A percentile compares a stretch with the other conserved stretches of the same genome.
Conservation (phyloP, 129 eudicot genomes). For the Escallonia herrerae region DNA sequence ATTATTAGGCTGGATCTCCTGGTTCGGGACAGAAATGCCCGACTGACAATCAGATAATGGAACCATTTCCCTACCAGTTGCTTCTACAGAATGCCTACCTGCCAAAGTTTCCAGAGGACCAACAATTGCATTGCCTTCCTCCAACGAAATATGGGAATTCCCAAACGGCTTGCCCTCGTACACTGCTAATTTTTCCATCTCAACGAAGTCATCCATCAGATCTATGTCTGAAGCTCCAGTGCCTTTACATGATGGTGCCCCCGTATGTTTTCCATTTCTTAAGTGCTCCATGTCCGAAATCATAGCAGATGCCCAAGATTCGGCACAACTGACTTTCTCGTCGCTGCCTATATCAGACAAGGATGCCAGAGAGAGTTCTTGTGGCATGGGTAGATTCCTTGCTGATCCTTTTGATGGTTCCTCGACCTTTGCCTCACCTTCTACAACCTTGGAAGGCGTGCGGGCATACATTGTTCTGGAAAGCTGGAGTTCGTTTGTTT, state of each 20-base stretch:
- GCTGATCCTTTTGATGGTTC: constrained; percentile 28
- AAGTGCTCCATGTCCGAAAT: constrained; percentile 37
- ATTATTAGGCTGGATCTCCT: not conserved
- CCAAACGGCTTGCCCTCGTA: constrained; percentile 36
- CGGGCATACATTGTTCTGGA: constrained; percentile 10
- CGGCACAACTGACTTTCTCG: constrained; percentile 65
- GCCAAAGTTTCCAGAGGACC: constrained; percentile 17
- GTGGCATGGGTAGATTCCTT: constrained; percentile 9
- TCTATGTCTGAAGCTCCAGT: constrained; percentile 57
- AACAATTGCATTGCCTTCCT: not conserved
- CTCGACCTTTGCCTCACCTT: constrained; percentile 27
- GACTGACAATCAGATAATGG: not conserved
- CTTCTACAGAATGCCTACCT: constrained; percentile 9
- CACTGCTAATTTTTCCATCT: constrained; percentile 92
- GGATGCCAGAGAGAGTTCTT: constrained; percentile 34
- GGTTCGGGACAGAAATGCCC: constrained; percentile 4
- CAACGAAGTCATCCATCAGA: constrained; percentile 91
- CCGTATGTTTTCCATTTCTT: constrained; percentile 19
- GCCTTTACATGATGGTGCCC: constrained; percentile 36
- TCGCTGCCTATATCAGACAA: constrained; percentile 73
- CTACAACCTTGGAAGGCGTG: constrained; percentile 23
- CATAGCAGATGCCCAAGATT: constrained; percentile 55
- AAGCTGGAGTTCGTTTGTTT: constrained; percentile 33
- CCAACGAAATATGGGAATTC: constrained; percentile 24
- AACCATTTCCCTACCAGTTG: not conserved